Percentiles rank a stretch among this genome's conserved stretches.
Evolutionary conservation across 495 filamentous ascomycete species (phyloP).

Genomic region (Opeltia flavorubescens): DNA sequence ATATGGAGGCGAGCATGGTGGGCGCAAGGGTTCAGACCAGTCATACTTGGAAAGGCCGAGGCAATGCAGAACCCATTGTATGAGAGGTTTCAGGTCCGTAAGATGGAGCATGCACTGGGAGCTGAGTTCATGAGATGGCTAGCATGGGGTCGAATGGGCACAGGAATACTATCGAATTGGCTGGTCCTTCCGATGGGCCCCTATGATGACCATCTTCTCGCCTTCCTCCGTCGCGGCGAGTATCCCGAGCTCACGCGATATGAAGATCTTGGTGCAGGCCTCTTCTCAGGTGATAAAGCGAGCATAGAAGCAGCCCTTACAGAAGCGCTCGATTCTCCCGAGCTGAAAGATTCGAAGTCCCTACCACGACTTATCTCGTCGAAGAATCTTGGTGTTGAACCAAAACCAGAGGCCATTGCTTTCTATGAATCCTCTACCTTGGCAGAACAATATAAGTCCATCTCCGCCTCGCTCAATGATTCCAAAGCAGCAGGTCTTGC

Average conservation of each 20-base stretch:
- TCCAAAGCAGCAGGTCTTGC: conserved; percentile 42
- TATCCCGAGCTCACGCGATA: conserved; percentile 61
- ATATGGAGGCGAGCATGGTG: conserved; percentile 90
- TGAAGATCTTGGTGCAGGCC: conserved; percentile 51
- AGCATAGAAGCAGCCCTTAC: conserved; percentile 54
- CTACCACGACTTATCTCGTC: conserved; percentile 42
- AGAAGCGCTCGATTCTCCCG: conserved; percentile 38
- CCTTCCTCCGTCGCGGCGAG: conserved; percentile 57
- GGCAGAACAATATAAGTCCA: conserved; percentile 44
- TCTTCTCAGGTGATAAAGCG: conserved; percentile 59
- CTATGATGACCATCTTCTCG: conserved; percentile 56
- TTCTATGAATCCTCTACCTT: conserved; percentile 58
- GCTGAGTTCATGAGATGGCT: conserved; percentile 72
- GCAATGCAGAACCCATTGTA: conserved; percentile 77
- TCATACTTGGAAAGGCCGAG: conserved; percentile 67
- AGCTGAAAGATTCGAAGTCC: conserved; percentile 39
- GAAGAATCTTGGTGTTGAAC: conserved; percentile 49
- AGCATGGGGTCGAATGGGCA: conserved; percentile 89
- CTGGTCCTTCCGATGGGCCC: conserved; percentile 74
- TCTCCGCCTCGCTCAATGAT: conserved; percentile 46
- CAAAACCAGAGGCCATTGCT: conserved; percentile 51
- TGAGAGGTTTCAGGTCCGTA: conserved; percentile 45
- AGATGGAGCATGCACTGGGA: conserved; percentile 42
- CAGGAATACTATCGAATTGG: conserved; percentile 68
- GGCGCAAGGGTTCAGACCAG: conserved; percentile 78